phyloP scores from a whole-genome alignment of 108 stramenopile genomes.

The Nitzschia inconspicua region DNA sequence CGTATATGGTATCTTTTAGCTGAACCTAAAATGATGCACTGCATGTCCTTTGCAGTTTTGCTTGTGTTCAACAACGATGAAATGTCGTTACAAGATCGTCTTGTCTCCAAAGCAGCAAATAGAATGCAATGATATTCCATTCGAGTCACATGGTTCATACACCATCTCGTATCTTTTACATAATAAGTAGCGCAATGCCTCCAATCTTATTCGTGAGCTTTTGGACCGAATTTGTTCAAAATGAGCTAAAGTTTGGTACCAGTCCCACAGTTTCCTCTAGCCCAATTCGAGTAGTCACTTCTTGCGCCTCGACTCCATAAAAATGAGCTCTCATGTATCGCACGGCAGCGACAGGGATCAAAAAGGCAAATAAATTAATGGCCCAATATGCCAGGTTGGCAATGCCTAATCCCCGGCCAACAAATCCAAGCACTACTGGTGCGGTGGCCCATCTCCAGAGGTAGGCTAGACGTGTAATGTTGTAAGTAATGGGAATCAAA shows the following conservation, averaged over 20 bases:
- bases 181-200: too few relatives aligned
- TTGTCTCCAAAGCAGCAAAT: too few relatives aligned
- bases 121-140: too few relatives aligned
- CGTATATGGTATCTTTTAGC: too few relatives aligned
- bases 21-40: too few relatives aligned
- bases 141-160: too few relatives aligned
- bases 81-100: too few relatives aligned
- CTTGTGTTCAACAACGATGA: too few relatives aligned
- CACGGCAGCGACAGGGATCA: constrained; percentile 66
- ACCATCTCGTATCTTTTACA: too few relatives aligned
- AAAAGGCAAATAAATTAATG: constrained; percentile 61
- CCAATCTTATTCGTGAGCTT: too few relatives aligned
- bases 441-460: constrained; percentile 53
- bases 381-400: constrained; percentile 62
- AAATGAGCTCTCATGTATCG: constrained; percentile 74
- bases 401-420: constrained; percentile 42
- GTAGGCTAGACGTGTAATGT: constrained; percentile 46
- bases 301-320: constrained; percentile 67
- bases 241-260: constrained; percentile 7
- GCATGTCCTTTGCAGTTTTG: too few relatives aligned
- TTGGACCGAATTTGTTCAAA: too few relatives aligned
- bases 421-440: constrained; percentile 16
- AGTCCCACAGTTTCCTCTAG: constrained; percentile 65
- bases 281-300: constrained; percentile 58
- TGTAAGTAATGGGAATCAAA: constrained; percentile 65